Conservation (phyloP, 2,329 filamentous ascomycete species). For the Phaeosphaeria sp. region DNA sequence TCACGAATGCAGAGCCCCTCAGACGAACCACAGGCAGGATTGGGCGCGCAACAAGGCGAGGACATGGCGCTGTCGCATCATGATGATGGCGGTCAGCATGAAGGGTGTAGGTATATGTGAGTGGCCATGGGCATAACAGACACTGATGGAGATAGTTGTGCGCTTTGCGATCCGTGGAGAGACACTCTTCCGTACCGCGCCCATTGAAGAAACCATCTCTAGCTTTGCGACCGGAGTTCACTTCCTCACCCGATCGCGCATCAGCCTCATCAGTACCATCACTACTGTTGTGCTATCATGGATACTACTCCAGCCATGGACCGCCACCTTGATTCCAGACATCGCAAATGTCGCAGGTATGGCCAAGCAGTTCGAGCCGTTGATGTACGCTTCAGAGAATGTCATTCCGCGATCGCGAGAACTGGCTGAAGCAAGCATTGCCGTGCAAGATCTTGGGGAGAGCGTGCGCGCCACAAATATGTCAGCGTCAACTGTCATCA, state of each 20-base stretch:
- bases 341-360: slow-evolving; percentile 89
- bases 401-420: slow-evolving; percentile 85
- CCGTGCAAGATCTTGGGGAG: slow-evolving; percentile 94
- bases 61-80: slow-evolving; percentile 35
- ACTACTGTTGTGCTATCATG: slow-evolving; percentile 69
- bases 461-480: slow-evolving; percentile 88
- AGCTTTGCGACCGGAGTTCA: slow-evolving; percentile 67
- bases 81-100: slow-evolving; percentile 33
- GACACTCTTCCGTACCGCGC: slow-evolving; percentile 84
- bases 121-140: slow-evolving; percentile 10
- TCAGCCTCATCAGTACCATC: slow-evolving; percentile 68
- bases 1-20: slow-evolving; percentile 44
- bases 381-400: slow-evolving; percentile 94
- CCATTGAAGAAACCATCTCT: slow-evolving; percentile 75
- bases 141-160: slow-evolving; percentile 67
- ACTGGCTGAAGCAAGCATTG: slow-evolving; percentile 87
- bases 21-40: slow-evolving; percentile 27
- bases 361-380: slow-evolving; percentile 88
- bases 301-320: slow-evolving; percentile 69
- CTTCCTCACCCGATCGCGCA: slow-evolving; percentile 71
- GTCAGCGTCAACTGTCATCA: slow-evolving; percentile 86
- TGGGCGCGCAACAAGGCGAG: slow-evolving; percentile 29
- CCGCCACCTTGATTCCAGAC: slow-evolving; percentile 74
- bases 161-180: slow-evolving; percentile 87
- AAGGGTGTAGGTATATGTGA: slow-evolving; percentile 42